Base-by-base conservation (phyloP, 2,329 filamentous ascomycete species). In the Epichloe scottii region DNA sequence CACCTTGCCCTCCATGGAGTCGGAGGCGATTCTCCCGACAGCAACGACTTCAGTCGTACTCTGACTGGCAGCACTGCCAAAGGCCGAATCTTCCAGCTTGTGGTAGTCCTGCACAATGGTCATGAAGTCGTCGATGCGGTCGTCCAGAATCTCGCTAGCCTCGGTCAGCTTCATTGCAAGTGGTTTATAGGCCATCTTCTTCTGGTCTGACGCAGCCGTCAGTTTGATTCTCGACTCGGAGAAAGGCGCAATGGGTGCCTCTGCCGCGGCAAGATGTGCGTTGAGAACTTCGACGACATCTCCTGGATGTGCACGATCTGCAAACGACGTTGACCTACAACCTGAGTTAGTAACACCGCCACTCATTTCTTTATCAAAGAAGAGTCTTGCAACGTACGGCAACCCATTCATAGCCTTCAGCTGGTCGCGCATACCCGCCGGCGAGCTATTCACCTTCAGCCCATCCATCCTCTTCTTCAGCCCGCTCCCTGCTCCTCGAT, bases 101-200 rank as follows among this genome's bases (percentile, higher is more conserved):
- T 95, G 80, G 57, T 89, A 75, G 51, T 84, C 79, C 67, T 87
- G 82, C 5, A 95, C 75, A 2, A 89, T 67, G n/a, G 73, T 71
- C 53, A 81, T 76, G 61, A 96, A 95, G 55, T 90, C 89, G 60
- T 97, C 89, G 71, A 98, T 96, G 59, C 89, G 79, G 67, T 97
- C 91, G 68, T 98, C 93, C 7, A 97, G 77, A 43, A 95, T 87
- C 66, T 95, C 90, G 4, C 91, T 95, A 0, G 89, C 83, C 64
- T 96, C 90, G 5, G 88, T 90, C 6, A 93, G 75, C 62, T 95
- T 95, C 89, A 97, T 95, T 2, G 88, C 85, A 75, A 97, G 84
- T 2, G 89, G 87, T 63, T 90, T 93, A 69, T 97, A 98, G 1
- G 75, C 81, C 58, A 96, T 84, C 65, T 95, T 96, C 65, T 90